Evolutionary conservation across 352 stramenopile species (phyloP), one percentile per base, ranked within the genome.

Genomic region (Elongisporangium senticosum): DNA sequence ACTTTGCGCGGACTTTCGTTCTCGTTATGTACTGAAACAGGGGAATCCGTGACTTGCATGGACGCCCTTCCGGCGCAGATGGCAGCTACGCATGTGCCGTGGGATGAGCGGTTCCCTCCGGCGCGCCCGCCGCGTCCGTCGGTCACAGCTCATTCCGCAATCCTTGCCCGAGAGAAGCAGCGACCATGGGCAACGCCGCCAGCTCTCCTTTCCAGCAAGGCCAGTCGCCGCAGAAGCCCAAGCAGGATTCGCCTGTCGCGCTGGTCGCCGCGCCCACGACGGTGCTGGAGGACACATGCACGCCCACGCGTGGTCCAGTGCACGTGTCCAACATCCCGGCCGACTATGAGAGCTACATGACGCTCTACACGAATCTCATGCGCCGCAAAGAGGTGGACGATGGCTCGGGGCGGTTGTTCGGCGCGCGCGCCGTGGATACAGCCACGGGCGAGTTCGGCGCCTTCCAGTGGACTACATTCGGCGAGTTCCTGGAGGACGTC

Each of bases 401-500:
- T 17, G 78, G 79, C 64, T 72, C 68, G 52, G 68, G 76, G 48
- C 69, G 54, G 22, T 77, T 86, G 22, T 87, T 89, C 40, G 82
- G 82, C 15, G 77, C 65, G 68, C 78, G 78, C 20, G 63, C 67
- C 47, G 56, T 61, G 21, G 74, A 87, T 58, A 59, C 74, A 0
- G 51, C 51, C 2, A 86, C 67, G 7, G 65, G 69, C 5, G 57
- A 75, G 40, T 58, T 64, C 0, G 81, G 81, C 2, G 54, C 57
- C 0, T 90, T 75, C 54, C 67, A 75, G 51, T 90, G 78, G 76
- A 58, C 86, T 40, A 89, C 76, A 21, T 81, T 89, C 62, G 65
- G 61, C 58, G 64, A 87, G 48, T 85, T 87, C 66, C 51, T 84
- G 51, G 62, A 69, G 3, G 63, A 79, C 17, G 74, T 86, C 17